These are phyloP conservation scores for Kwoniella sp. DNA, from an alignment of 768 basidiomycete genomes.

Conservation along the genomic window DNA sequence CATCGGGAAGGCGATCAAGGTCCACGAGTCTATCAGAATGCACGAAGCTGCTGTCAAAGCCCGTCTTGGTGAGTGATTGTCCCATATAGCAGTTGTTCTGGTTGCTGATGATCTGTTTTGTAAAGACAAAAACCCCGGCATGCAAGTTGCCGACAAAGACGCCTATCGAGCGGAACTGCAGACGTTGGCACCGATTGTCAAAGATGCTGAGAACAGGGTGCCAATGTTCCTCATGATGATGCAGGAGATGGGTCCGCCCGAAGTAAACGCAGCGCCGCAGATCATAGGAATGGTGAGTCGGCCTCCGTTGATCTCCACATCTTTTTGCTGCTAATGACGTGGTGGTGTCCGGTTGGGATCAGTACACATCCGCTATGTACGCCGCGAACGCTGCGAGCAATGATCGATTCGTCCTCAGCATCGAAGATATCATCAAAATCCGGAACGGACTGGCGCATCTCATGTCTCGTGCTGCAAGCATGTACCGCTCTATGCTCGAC, in stretches of 20 bases:
- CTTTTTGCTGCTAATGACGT: neutral
- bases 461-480: constrained; percentile 10
- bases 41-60: constrained; percentile 13
- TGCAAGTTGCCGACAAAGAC: constrained; percentile 12
- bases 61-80: constrained; percentile 7
- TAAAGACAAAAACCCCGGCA: constrained; percentile 9
- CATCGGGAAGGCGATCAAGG: constrained; percentile 19
- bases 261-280: constrained; percentile 13
- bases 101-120: too few species aligned
- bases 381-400: constrained; percentile 10
- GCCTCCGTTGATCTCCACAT: too few species aligned
- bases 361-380: constrained; percentile 22
- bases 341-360: neutral
- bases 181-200: constrained; percentile 18
- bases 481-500: constrained; percentile 12
- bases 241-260: constrained; percentile 23
- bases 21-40: constrained; percentile 15
- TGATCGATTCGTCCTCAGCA: constrained; percentile 18
- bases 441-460: constrained; percentile 6
- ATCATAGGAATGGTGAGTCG: constrained; percentile 22
- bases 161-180: constrained; percentile 24
- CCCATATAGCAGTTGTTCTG: too few species aligned
- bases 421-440: constrained; percentile 15
- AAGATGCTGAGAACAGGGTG: constrained; percentile 28
- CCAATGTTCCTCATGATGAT: constrained; percentile 34